phyloP scores from a whole-genome alignment of 23 red algal genomes.

The Gracilaria caudata region DNA sequence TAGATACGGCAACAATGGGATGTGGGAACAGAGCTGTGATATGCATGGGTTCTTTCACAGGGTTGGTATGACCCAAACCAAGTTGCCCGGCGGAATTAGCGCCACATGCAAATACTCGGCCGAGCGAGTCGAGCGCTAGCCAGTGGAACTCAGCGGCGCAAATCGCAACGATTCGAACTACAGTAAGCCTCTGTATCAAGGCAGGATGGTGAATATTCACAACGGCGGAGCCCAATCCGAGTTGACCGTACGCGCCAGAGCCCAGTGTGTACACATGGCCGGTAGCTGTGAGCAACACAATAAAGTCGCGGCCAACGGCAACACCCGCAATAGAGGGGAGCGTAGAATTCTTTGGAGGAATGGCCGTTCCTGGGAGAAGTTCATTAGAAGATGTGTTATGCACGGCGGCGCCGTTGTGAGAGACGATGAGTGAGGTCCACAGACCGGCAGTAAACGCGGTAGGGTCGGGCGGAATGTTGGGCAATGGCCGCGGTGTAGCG shows the following conservation, averaged over 20 bases:
- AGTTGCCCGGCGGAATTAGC: constrained; percentile 61
- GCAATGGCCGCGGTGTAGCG: constrained; percentile 31
- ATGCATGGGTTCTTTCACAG: constrained; percentile 36
- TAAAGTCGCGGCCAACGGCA: constrained; percentile 68
- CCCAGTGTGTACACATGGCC: constrained; percentile 58
- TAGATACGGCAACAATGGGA: constrained; percentile 62
- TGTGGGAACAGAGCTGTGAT: constrained; percentile 64
- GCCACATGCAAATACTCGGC: constrained; percentile 75
- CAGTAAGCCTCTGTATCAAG: constrained; percentile 33
- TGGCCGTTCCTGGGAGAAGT: constrained; percentile 39
- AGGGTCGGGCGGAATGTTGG: constrained; percentile 25
- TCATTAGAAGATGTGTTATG: constrained; percentile 8
- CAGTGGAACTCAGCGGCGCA: constrained; percentile 81
- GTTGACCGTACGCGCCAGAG: constrained; percentile 68
- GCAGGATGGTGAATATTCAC: constrained; percentile 41
- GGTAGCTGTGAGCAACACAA: constrained; percentile 55
- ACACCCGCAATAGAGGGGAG: constrained; percentile 51
- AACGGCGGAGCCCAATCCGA: constrained; percentile 56
- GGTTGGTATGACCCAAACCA: constrained; percentile 41
- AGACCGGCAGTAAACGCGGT: constrained; percentile 44
- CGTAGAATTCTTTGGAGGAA: constrained; percentile 15
- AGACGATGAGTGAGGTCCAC: constrained; percentile 65
- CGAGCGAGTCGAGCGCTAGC: constrained; percentile 79
- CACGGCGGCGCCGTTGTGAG: constrained; percentile 49
- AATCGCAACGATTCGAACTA: constrained; percentile 56